Conservation (phyloP, 1,284 basidiomycete species). For the Tylopilus sp. region DNA sequence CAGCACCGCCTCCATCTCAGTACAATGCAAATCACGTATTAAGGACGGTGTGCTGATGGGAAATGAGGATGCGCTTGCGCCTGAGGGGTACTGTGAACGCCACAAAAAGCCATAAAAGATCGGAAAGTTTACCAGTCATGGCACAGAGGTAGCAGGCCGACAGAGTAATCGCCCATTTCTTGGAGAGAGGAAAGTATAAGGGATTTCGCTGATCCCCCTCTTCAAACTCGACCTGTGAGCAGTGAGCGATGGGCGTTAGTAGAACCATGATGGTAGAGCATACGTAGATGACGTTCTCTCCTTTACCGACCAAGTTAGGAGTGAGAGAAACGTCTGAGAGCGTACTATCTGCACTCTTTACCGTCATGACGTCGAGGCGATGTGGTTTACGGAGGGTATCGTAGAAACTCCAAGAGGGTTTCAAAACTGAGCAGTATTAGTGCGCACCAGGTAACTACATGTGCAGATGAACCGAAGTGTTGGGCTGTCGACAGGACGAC, state of each 20-base stretch:
- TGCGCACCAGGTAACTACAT: not conserved
- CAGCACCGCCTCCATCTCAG: constrained; percentile 33
- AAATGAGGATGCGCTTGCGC: constrained; percentile 38
- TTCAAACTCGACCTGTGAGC: constrained; percentile 25
- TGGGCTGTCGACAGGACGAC: too few relatives aligned
- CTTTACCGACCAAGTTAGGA: not conserved
- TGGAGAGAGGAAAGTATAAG: constrained; percentile 18
- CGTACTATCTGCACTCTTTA: not conserved
- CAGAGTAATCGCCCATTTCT: constrained; percentile 29
- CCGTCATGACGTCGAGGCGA: constrained; percentile 9
- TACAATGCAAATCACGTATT: constrained; percentile 40
- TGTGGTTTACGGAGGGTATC: not conserved
- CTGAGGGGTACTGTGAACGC: constrained; percentile 17
- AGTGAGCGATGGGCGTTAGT: constrained; percentile 3
- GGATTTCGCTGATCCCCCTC: constrained; percentile 27
- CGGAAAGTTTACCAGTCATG: constrained; percentile 12
- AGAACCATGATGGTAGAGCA: not conserved
- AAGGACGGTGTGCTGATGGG: constrained; percentile 39
- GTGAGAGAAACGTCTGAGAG: constrained; percentile 3
- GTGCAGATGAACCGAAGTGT: too few relatives aligned
- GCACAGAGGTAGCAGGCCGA: constrained; percentile 17
- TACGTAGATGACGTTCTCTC: constrained; percentile 15
- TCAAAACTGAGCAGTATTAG: not conserved
- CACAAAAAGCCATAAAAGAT: not conserved
- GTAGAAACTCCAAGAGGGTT: not conserved